Conservation (phyloP, 139 green algal species). For the Picochlorum sp. region DNA sequence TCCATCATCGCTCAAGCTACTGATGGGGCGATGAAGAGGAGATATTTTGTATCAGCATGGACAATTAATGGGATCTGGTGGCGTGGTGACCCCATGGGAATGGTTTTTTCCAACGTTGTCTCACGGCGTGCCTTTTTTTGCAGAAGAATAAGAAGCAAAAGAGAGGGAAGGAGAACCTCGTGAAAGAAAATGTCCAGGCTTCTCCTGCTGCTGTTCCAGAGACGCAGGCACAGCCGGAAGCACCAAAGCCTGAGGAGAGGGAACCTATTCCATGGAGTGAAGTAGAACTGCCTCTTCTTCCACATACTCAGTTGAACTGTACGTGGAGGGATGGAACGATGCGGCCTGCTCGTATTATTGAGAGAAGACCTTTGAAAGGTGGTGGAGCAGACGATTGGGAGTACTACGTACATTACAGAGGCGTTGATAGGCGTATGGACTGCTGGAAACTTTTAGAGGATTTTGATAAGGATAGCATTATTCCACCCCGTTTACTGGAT, state of each 20-base stretch:
- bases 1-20: too few species aligned
- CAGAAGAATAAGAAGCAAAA: background rate
- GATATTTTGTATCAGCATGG: too few species aligned
- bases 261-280: slow-evolving; percentile 14
- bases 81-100: too few species aligned
- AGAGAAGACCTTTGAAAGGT: slow-evolving; percentile 46
- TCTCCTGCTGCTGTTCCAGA: background rate
- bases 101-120: too few species aligned
- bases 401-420: slow-evolving; percentile 97
- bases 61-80: too few species aligned
- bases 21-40: too few species aligned
- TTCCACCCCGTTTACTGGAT: background rate
- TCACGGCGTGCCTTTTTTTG: background rate
- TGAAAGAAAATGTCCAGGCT: background rate
- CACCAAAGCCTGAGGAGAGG: background rate
- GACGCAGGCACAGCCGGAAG: background rate
- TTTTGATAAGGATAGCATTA: slow-evolving; percentile 58
- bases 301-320: slow-evolving; percentile 65
- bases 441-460: slow-evolving; percentile 72
- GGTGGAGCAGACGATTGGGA: slow-evolving; percentile 46
- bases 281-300: slow-evolving; percentile 76
- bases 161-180: slow-evolving; percentile 3
- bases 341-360: slow-evolving; percentile 73
- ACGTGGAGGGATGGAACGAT: slow-evolving; percentile 70
- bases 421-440: slow-evolving; percentile 87